Evolutionary conservation across 306 rosid species (phyloP), one percentile per base, ranked within the genome.

Genomic region (Delonix regia): DNA sequence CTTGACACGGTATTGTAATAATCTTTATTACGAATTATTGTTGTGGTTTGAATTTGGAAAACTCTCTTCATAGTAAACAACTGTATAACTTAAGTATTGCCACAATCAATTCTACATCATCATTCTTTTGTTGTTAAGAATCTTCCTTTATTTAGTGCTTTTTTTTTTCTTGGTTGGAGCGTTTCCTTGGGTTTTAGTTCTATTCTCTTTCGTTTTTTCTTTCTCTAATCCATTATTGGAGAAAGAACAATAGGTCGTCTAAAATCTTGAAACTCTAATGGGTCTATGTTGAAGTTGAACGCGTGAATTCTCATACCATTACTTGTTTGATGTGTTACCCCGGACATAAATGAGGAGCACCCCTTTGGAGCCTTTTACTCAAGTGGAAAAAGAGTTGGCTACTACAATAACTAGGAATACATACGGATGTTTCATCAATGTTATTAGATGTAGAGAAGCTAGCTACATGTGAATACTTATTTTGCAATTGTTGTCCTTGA

Each of bases 1-100:
- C 99, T 95, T 22, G 98, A 95, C 86, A 95, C 97, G 88, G 98
- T 95, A 92, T 48, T 34, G 78, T 48, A 11, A 71, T 22, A 24
- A 61, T 42, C n/a, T 63, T 36, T 42, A 4, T 61, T 34, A 9
- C 33, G 42, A 27, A 42, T 56, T 28, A 3, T 71, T 82, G 6
- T 69, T 56, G 59, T 52, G 71, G 39, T 61, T 56, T 41, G 47
- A 44, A 78, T 36, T 42, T 27, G 1, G 9, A 1, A 27, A 30
- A 51, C 47, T 34, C 9, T 59, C 34, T 52, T 67, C 76, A 45
- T 19, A 47, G 12, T 2, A 11, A 67, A 67, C 0, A 21, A 56
- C 62, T 21, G n/a, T 10, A 30, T 22, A 4, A 9, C 30, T 56
- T 2, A 11, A 4, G 33, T 56, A 24, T 56, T 18, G 24, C 22